Evolutionary conservation across 2,329 filamentous ascomycete genomes (phyloP).

Genomic region (Purpureocillium takamizusanense): DNA sequence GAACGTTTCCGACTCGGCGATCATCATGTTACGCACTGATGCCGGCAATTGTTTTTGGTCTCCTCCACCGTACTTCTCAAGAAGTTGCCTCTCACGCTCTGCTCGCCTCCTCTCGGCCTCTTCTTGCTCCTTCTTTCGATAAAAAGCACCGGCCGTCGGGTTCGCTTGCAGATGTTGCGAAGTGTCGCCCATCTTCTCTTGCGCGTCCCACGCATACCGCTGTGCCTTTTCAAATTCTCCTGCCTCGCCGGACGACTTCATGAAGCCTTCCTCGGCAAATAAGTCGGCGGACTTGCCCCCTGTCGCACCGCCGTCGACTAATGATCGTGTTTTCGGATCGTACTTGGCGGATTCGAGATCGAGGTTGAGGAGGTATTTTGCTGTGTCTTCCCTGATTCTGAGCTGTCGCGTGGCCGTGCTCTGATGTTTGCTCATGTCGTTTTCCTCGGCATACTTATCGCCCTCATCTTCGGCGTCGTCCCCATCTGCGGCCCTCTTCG

Average conservation of each 20-base stretch:
- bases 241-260: slow-evolving; percentile 81
- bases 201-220: slow-evolving; percentile 87
- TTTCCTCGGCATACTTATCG: slow-evolving; percentile 84
- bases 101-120: slow-evolving; percentile 62
- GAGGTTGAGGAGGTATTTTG: slow-evolving; percentile 90
- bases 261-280: slow-evolving; percentile 88
- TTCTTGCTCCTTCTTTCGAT: slow-evolving; percentile 69
- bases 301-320: slow-evolving; percentile 78
- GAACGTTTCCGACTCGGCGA: slow-evolving; percentile 76
- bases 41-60: slow-evolving; percentile 47
- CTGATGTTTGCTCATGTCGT: slow-evolving; percentile 92
- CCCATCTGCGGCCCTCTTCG: slow-evolving; percentile 29
- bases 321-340: slow-evolving; percentile 87
- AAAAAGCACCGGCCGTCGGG: slow-evolving; percentile 82
- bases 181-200: slow-evolving; percentile 72
- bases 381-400: slow-evolving; percentile 89
- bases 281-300: slow-evolving; percentile 71
- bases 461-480: slow-evolving; percentile 47
- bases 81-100: slow-evolving; percentile 59
- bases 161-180: slow-evolving; percentile 90
- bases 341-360: slow-evolving; percentile 96
- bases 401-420: slow-evolving; percentile 85
- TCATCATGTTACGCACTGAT: slow-evolving; percentile 54
- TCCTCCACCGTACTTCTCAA: slow-evolving; percentile 74
- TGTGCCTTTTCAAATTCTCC: slow-evolving; percentile 87